phyloP scores from a whole-genome alignment of 2,329 filamentous ascomycete species.

The Nigrospora sphaerica region DNA sequence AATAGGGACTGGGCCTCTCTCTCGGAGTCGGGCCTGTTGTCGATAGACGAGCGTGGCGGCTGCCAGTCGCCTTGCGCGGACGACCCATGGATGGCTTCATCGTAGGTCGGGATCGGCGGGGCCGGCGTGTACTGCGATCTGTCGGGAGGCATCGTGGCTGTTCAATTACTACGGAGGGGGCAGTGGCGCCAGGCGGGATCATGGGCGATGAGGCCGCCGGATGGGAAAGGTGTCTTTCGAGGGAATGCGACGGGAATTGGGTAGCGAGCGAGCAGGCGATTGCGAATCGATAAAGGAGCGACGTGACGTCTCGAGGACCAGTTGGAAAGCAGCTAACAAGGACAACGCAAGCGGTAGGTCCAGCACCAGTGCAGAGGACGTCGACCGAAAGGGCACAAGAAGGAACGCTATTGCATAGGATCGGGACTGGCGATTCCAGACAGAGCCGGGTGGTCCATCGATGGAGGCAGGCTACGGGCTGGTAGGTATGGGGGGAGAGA shows the following conservation, averaged over 20 bases:
- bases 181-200: conserved; percentile 3
- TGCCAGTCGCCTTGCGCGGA: conserved; percentile 42
- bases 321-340: not conserved
- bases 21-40: conserved; percentile 60
- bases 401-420: not conserved
- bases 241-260: not conserved
- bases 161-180: not conserved
- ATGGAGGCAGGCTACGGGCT: not conserved
- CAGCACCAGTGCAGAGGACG: not conserved
- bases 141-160: conserved; percentile 32
- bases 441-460: not conserved
- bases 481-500: not conserved
- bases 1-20: conserved; percentile 74
- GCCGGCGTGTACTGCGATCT: conserved; percentile 53
- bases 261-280: conserved; percentile 3
- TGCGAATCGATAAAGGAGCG: conserved; percentile 13
- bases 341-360: not conserved
- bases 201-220: not conserved
- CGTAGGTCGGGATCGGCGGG: conserved; percentile 76
- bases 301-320: not conserved
- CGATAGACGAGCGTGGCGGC: conserved; percentile 50
- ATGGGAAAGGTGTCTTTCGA: not conserved
- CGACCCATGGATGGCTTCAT: conserved; percentile 66
- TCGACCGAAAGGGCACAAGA: not conserved
- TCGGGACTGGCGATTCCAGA: not conserved